Conservation (phyloP, 2,329 filamentous ascomycete genomes). For the Colletotrichum paranaense region DNA sequence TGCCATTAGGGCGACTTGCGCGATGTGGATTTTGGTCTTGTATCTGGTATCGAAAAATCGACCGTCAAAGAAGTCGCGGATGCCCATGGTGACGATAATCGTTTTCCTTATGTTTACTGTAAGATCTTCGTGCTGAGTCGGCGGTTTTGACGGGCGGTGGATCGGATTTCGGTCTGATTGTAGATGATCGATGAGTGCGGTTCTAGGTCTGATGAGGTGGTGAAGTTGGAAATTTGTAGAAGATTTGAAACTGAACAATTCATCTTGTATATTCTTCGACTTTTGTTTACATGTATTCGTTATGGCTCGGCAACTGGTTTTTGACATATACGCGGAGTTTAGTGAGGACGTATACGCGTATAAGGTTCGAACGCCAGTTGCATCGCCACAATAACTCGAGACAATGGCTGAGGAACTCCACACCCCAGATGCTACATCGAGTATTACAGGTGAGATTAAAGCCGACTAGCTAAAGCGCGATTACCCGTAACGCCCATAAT, state of each 20-base stretch:
- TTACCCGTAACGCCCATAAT: background rate
- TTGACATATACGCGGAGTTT: background rate
- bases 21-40: conserved; percentile 30
- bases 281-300: conserved; percentile 1
- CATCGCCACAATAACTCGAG: background rate
- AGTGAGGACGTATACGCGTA: background rate
- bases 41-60: conserved; percentile 28
- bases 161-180: no score
- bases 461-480: background rate
- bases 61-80: conserved; percentile 10
- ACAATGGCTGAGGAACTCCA: background rate
- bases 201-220: background rate
- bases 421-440: background rate
- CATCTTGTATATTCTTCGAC: background rate
- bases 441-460: background rate
- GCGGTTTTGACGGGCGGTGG: background rate
- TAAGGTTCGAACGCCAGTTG: background rate
- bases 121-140: background rate
- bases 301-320: background rate
- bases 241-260: background rate
- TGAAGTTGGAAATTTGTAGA: background rate
- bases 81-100: conserved; percentile 6
- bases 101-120: background rate
- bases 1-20: conserved; percentile 15
- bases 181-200: no score